A percentile compares a stretch with the other conserved stretches of the same genome.
These are phyloP conservation scores for Ustilago crameri DNA, from an alignment of 1,284 basidiomycete genomes.

Conservation along the genomic window DNA sequence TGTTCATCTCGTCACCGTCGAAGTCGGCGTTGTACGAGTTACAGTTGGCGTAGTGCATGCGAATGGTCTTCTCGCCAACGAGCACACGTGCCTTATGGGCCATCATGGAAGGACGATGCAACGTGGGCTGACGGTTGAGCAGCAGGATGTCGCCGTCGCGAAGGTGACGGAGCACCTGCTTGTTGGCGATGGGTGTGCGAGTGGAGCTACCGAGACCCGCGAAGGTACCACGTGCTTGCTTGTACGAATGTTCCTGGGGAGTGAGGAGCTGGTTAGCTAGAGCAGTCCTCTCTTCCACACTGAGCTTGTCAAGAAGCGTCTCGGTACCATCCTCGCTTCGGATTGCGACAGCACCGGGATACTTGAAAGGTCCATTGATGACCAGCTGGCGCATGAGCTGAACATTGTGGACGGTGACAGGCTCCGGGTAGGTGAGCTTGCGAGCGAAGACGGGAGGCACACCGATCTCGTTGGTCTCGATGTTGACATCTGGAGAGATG, in stretches of 20 bases:
- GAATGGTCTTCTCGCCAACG: constrained; percentile 96
- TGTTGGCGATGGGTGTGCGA: constrained; percentile 77
- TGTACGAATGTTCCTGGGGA: constrained; percentile 78
- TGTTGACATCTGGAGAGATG: constrained; percentile 99
- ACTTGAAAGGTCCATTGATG: constrained; percentile 86
- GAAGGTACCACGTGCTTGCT: constrained; percentile 63
- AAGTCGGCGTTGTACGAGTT: constrained; percentile 99
- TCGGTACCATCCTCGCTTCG: constrained; percentile 85
- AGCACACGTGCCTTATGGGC: constrained; percentile 92
- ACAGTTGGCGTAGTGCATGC: constrained; percentile 99
- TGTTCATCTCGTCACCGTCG: constrained; percentile 99
- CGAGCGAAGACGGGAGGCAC: constrained; percentile 97
- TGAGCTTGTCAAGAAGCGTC: constrained; percentile 76
- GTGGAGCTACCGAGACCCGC: constrained; percentile 61
- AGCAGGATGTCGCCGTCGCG: constrained; percentile 95
- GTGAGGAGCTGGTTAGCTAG: constrained; percentile 97
- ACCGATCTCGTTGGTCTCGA: constrained; percentile 98
- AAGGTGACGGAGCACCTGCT: constrained; percentile 96
- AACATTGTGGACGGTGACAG: constrained; percentile 91
- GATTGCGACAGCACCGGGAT: constrained; percentile 94
- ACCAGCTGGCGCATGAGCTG: constrained; percentile 89
- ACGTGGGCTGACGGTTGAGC: constrained; percentile 95
- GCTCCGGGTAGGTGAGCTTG: constrained; percentile 97
- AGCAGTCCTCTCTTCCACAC: constrained; percentile 86
- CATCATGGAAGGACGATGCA: constrained; percentile 99